These are phyloP conservation scores for Neonectria neomacrospora DNA, from an alignment of 2,329 filamentous ascomycete genomes.

Conservation along the genomic window DNA sequence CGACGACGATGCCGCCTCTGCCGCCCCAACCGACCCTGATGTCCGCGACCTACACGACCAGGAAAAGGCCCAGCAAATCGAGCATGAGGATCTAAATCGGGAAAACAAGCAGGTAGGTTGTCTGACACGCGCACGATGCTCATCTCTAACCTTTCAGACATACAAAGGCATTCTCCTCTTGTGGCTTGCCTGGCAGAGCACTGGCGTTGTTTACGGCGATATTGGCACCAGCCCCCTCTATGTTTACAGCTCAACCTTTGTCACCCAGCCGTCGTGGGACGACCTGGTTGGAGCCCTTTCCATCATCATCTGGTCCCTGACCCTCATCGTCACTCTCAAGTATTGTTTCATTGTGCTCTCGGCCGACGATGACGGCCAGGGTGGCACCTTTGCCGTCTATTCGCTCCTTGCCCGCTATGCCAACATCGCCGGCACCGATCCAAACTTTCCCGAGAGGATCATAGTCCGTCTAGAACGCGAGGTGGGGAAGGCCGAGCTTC, in stretches of 20 bases:
- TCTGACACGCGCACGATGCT: not conserved
- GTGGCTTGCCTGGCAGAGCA: conserved; percentile 71
- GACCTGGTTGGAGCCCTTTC: conserved; percentile 74
- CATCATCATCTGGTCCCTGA: conserved; percentile 75
- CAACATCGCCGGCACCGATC: conserved; percentile 69
- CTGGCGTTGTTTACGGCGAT: conserved; percentile 76
- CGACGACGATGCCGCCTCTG: conserved; percentile 39
- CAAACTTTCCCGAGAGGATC: conserved; percentile 59
- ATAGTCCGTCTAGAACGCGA: conserved; percentile 69
- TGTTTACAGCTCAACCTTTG: conserved; percentile 76
- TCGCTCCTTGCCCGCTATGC: conserved; percentile 69
- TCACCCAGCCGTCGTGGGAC: conserved; percentile 62
- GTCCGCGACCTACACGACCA: conserved; percentile 44
- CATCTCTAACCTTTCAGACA: conserved; percentile 36
- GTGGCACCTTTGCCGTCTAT: conserved; percentile 76
- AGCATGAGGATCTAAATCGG: conserved; percentile 44
- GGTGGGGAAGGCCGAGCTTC: conserved; percentile 64
- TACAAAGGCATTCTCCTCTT: conserved; percentile 43
- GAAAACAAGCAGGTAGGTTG: conserved; percentile 44
- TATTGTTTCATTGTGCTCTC: conserved; percentile 73
- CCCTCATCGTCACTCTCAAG: conserved; percentile 76
- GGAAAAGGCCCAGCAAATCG: conserved; percentile 45
- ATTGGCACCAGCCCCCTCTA: conserved; percentile 76
- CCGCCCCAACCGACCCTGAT: conserved; percentile 40
- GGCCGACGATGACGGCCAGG: conserved; percentile 77